Percentiles rank a stretch among this genome's conserved stretches.
phyloP scores from a whole-genome alignment of 495 filamentous ascomycete species.

The Daldinia concentrica region DNA sequence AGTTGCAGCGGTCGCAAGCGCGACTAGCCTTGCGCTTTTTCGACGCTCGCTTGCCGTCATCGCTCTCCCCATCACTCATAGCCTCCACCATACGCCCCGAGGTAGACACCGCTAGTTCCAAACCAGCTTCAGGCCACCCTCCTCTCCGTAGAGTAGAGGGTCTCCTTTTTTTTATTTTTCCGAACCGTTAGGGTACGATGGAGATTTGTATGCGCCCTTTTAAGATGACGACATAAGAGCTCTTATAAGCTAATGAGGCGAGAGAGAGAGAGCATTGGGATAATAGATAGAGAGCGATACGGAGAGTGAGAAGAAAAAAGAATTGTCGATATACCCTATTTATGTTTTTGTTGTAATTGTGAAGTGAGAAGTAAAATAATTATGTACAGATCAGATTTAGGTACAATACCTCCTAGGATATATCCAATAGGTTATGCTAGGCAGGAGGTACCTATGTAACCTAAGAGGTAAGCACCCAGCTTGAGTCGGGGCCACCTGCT shows the following conservation, averaged over 20 bases:
- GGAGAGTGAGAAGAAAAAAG: neutral
- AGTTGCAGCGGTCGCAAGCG: slow-evolving; percentile 48
- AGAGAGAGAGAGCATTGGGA: slow-evolving; percentile 15
- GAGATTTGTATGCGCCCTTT: slow-evolving; percentile 14
- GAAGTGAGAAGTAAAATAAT: slow-evolving; percentile 10
- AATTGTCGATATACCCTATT: slow-evolving; percentile 6
- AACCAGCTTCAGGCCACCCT: neutral
- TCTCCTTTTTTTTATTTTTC: slow-evolving; percentile 7
- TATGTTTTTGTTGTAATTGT: slow-evolving; percentile 15
- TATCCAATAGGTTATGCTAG: neutral
- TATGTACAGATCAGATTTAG: neutral
- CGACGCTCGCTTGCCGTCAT: slow-evolving; percentile 44
- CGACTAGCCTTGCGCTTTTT: slow-evolving; percentile 50
- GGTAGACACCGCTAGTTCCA: slow-evolving; percentile 17
- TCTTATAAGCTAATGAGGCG: slow-evolving; percentile 4
- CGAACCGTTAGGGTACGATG: slow-evolving; percentile 1
- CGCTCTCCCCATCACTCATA: slow-evolving; percentile 50
- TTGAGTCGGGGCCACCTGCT: neutral
- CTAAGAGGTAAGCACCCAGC: neutral
- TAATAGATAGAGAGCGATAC: neutral
- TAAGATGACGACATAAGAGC: slow-evolving; percentile 20
- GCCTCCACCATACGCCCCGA: slow-evolving; percentile 40
- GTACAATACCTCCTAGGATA: neutral
- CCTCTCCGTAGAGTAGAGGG: slow-evolving; percentile 11
- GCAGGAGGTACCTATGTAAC: too few relatives aligned